Base-by-base conservation (phyloP, 176 grass and related monocot genomes). In the Carex scoparia region DNA sequence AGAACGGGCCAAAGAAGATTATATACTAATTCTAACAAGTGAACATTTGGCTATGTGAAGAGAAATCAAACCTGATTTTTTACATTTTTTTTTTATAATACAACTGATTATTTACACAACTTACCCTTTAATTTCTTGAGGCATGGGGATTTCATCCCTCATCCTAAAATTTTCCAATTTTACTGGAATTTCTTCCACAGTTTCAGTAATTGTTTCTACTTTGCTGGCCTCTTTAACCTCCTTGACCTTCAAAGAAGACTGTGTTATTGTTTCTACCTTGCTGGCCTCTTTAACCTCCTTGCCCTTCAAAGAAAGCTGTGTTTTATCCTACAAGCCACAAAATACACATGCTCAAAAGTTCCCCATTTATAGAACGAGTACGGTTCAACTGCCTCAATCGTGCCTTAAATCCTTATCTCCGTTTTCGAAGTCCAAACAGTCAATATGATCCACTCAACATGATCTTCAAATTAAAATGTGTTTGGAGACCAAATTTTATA, bases 71-170 rank as follows among this genome's bases (percentile, higher is more conserved):
- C 38, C 38, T 40, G 38, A 40, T 40, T 40, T 5, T 40, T 5
- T 40, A 40, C 38, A 40, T 40, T 40, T 40, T 40, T 40, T 40
- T 40, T 40, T 40, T 0, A 40, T 40, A 40, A 40, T 5, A 40
- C 5, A 40, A 85, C 11, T 84, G 37, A 63, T 76, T 57, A 90
- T 54, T 84, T 63, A 81, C 18, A 23, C 35, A 56, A 55, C 79
- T 81, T 94, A 97, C 94, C 88, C 85, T 82, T 84, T 15, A 73
- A 28, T 80, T 61, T 80, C 44, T 31, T 90, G 84, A 81, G 44
- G 33, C 27, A 91, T 76, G 49, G 81, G 12, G 19, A 61, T 33
- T 31, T 84, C 56, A 46, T 68, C 86, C 80, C 56, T 84, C 80
- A 80, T 83, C 65, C 18, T 86, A 84, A 73, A 10, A 0, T 79